Evolutionary conservation across 768 basidiomycete species (phyloP).

Genomic region (Ramaria sp.): DNA sequence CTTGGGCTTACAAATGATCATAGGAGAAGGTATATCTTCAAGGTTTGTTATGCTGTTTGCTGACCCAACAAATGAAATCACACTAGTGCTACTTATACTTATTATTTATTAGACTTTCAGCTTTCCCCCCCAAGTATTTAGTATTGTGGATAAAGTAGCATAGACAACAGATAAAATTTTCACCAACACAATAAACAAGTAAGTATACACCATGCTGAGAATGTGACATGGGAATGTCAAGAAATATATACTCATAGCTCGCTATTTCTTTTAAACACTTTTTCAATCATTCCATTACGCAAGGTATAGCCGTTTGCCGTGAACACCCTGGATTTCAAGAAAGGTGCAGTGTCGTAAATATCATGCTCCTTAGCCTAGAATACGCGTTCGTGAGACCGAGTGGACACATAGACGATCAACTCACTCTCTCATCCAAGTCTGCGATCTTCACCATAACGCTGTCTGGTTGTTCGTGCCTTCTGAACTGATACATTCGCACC

Average conservation of each 20-base stretch:
- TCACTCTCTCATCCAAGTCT: slow-evolving; percentile 81
- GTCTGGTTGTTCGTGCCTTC: slow-evolving; percentile 68
- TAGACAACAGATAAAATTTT: too few species aligned
- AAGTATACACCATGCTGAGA: background rate
- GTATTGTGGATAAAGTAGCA: too few species aligned
- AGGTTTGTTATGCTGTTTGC: too few species aligned
- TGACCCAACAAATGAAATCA: too few species aligned
- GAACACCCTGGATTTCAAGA: slow-evolving; percentile 80
- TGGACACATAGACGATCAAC: slow-evolving; percentile 14
- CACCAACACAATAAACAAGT: too few species aligned
- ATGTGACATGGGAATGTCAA: background rate
- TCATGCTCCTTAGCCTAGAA: slow-evolving; percentile 92
- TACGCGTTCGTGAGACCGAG: slow-evolving; percentile 10
- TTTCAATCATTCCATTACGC: slow-evolving; percentile 57
- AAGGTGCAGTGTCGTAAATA: slow-evolving; percentile 82
- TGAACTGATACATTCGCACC: slow-evolving; percentile 72
- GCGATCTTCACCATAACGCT: slow-evolving; percentile 62
- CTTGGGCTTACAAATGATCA: too few species aligned
- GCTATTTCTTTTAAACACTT: slow-evolving; percentile 38
- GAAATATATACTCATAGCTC: background rate
- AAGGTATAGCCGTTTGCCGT: slow-evolving; percentile 80
- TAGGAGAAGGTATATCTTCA: too few species aligned
- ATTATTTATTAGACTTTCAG: too few species aligned
- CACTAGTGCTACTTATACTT: too few species aligned
- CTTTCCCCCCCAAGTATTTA: too few species aligned